Conservation (phyloP, 495 filamentous ascomycete species). For the Hypoxylon intermedium region DNA sequence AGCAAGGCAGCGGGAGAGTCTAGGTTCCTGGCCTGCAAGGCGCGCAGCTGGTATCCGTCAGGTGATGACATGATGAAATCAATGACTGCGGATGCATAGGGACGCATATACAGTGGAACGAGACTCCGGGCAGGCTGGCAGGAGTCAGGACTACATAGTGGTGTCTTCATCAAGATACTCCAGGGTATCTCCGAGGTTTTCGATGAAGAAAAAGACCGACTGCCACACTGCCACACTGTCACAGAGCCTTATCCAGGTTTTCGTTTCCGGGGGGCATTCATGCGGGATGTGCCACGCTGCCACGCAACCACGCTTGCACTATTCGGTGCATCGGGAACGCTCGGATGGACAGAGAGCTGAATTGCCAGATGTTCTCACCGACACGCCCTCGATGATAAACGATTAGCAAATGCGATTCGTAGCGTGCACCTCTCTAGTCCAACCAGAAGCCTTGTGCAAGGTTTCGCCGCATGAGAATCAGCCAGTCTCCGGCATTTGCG, state of each 20-base stretch:
- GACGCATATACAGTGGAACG: neutral
- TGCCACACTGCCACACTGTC: too few relatives aligned
- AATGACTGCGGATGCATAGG: too few relatives aligned
- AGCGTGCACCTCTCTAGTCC: conserved; percentile 16
- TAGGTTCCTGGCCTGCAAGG: conserved; percentile 21
- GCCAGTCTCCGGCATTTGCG: conserved; percentile 29
- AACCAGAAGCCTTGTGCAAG: conserved; percentile 30
- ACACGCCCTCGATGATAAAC: conserved; percentile 14
- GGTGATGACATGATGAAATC: conserved; percentile 23
- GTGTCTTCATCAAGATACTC: conserved; percentile 19
- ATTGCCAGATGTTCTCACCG: conserved; percentile 38
- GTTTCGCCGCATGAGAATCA: conserved; percentile 35
- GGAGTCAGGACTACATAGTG: too few relatives aligned
- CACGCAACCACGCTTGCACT: neutral
- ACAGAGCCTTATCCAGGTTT: conserved; percentile 21
- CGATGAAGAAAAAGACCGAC: conserved; percentile 15
- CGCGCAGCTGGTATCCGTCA: conserved; percentile 35
- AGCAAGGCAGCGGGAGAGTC: neutral
- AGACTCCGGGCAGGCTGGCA: neutral
- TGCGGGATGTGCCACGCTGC: conserved; percentile 22
- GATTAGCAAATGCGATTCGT: conserved; percentile 31
- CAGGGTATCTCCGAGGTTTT: neutral
- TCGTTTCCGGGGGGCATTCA: conserved; percentile 11
- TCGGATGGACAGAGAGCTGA: conserved; percentile 33
- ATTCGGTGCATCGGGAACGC: conserved; percentile 28